Evolutionary conservation across 2,329 filamentous ascomycete genomes (phyloP), one percentile per base, ranked within the genome.

Genomic region (Fragosphaeria purpurea): DNA sequence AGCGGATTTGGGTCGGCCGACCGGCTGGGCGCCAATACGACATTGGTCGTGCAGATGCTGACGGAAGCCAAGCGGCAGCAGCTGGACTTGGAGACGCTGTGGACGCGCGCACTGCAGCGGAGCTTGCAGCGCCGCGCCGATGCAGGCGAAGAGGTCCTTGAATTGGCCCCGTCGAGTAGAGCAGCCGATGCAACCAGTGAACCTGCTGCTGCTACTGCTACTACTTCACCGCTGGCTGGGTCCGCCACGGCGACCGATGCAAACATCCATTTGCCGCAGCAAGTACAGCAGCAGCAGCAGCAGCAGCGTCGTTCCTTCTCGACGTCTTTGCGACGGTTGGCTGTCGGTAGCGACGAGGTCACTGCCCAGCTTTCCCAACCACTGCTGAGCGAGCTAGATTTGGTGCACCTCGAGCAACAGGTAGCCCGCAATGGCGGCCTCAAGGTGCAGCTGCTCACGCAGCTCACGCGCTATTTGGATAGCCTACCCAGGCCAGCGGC

Each of bases 1-100:
- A 82, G 88, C 37, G 91, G 91, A 0, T 96, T 96, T 61, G 87
- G 88, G 2, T 63, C 71, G 1, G 12, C 39, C 13, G 60, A 70
- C 5, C 63, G 67, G 37, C 63, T 60, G 0, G 77, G 77, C 8
- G 35, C 7, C 35, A 22, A 22, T 22, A 74, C 70, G 1, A 79
- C 77, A 0, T 60, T 82, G 30, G 72, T 81, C 11, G 66, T 81
- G 8, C 78, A 82, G 59, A 72, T 79, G 58, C 71, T 81, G 67
- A 80, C 76, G 0, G 76, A 78, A 57, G 60, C 67, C 7, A 68
- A 76, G 51, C 69, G 78, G 35, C 61, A 64, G 30, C 76, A 81
- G 56, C 65, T 81, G 47, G 70, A 72, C 43, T 61, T 82, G 10
- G 78, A 81, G 58, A 60, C 59, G 9, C 63, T 81, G 1, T 82